Conservation (phyloP, 1,284 basidiomycete genomes). For the Wallemia ichthyophaga region DNA sequence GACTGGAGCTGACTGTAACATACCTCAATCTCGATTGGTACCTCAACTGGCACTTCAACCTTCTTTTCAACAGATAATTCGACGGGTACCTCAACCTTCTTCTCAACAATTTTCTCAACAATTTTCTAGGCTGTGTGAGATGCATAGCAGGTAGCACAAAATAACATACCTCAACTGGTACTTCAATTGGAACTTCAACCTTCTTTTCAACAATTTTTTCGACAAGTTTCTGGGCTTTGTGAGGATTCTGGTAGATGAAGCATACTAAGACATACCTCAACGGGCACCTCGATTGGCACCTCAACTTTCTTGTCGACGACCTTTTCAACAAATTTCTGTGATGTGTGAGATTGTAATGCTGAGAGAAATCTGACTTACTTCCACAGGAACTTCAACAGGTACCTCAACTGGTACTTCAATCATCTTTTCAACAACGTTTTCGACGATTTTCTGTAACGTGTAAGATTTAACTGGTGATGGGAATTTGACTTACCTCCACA, state of each 20-base stretch:
- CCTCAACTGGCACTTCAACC: too few species aligned
- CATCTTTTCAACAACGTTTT: constrained; percentile 2
- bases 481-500: too few species aligned
- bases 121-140: constrained; percentile 1
- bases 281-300: too few species aligned
- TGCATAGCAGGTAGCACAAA: constrained; percentile 3
- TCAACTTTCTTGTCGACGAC: too few species aligned
- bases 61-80: constrained; percentile 4
- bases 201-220: constrained; percentile 3
- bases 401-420: constrained; percentile 3
- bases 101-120: constrained; percentile 4
- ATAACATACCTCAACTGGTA: constrained; percentile 3
- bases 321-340: constrained; percentile 4
- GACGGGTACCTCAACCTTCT: too few species aligned
- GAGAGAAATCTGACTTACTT: not conserved
- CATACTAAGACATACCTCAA: too few species aligned
- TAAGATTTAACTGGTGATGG: not conserved
- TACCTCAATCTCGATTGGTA: constrained; percentile 8
- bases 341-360: constrained; percentile 2
- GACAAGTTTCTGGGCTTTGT: constrained; percentile 2
- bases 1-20: too few species aligned
- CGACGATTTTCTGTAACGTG: constrained; percentile 3
- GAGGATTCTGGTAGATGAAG: not conserved
- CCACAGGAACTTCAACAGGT: constrained; percentile 4
- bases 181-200: too few species aligned